Base-by-base conservation (phyloP, 2,329 filamentous ascomycete genomes). In the Xylaria sp. region DNA sequence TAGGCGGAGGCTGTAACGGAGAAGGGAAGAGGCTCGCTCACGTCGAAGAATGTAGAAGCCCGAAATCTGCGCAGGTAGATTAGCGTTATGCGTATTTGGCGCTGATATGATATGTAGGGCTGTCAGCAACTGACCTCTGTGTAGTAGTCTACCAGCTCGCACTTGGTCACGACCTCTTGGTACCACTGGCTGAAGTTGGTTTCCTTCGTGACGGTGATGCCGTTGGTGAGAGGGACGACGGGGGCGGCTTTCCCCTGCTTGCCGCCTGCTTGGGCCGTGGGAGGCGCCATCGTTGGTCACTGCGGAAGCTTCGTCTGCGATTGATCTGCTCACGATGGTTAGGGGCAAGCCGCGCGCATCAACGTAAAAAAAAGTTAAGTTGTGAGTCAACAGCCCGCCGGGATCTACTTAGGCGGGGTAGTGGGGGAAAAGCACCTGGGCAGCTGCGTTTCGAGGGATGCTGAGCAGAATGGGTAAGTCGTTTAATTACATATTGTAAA, bases 131-230 rank as follows among this genome's bases (percentile, higher is more conserved):
- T 67, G 62, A 77, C 76, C 72, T 83, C 81, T 59, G 74, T 84
- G 79, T 98, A 98, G 88, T 98, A 99, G 78, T 97, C 94, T 76
- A 98, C 91, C 92, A 99, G 93, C 80, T 98, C 93, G 75, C 93
- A 93, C 88, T 99, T 99, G 78, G 94, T 90, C 65, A 99, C 92
- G 69, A 98, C 93, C 83, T 99, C 95, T 83, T 97, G 93, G 82
- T 99, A 99, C 96, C 96, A 99, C 81, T 90, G 90, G 59, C 93
- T 87, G 79, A 99, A 96, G 82, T 98, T 93, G 56, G 56, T 54
- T 6, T 72, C 69, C 51, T 71, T 71, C 34, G 69, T 67, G 50
- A 62, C 71, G 17, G 71, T 69, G 17, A 71, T 69, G 24, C 66
- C 66, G 42, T 58, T 64, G 30, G 24, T 64, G 45, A 58, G 54